phyloP scores from a whole-genome alignment of 2,329 filamentous ascomycete species.

The Drechslerella coelobrocha region DNA sequence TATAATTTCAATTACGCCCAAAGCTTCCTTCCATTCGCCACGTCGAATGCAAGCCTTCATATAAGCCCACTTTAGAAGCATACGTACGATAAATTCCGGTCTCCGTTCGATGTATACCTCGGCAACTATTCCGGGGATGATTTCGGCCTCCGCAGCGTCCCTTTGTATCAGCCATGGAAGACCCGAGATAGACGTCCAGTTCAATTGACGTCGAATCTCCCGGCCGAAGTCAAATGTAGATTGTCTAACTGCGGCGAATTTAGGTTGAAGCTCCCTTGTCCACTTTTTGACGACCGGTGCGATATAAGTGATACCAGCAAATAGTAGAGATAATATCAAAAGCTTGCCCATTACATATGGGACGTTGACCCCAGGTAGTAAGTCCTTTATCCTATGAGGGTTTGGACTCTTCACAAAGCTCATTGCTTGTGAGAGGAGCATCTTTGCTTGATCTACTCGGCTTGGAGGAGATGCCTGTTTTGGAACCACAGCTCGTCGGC shows the following conservation, averaged over 20 bases:
- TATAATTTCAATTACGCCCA: too few species aligned
- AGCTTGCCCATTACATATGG: conserved; percentile 10
- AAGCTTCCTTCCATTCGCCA: too few species aligned
- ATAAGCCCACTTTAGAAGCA: too few species aligned
- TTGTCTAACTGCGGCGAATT: not conserved
- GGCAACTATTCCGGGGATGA: too few species aligned
- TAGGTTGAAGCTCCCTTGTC: not conserved
- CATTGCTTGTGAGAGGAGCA: not conserved
- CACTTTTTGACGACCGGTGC: not conserved
- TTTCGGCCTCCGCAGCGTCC: not conserved
- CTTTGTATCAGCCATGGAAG: not conserved
- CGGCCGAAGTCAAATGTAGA: not conserved
- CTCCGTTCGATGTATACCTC: too few species aligned
- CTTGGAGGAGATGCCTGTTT: not conserved
- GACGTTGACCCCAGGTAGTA: not conserved
- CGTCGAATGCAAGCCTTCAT: too few species aligned
- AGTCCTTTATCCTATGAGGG: not conserved
- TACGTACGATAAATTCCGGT: too few species aligned
- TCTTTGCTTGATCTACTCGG: not conserved
- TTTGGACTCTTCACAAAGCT: not conserved
- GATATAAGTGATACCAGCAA: conserved; percentile 2
- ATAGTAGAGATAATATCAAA: conserved; percentile 11
- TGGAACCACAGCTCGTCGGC: too few species aligned
- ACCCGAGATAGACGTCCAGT: not conserved
- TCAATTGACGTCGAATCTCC: not conserved